Conservation (phyloP, 768 basidiomycete genomes). For the Trametes punicea region DNA sequence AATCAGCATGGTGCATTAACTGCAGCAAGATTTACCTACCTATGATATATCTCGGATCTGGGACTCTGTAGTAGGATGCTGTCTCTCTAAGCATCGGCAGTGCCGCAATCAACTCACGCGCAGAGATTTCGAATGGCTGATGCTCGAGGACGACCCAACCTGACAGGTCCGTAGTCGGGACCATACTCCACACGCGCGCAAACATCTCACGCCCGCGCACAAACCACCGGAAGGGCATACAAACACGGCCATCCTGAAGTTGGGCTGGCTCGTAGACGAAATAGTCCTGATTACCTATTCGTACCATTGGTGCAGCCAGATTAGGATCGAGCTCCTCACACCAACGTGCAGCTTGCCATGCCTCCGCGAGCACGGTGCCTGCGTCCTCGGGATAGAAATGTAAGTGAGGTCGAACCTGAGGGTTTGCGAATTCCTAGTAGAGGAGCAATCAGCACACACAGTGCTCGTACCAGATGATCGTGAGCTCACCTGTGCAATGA, state of each 20-base stretch:
- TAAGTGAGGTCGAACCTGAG: slow-evolving; percentile 5
- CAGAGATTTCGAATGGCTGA: not conserved
- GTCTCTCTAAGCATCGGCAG: not conserved
- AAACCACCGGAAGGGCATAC: slow-evolving; percentile 9
- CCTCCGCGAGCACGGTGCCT: not conserved
- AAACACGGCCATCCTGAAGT: not conserved
- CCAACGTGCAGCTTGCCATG: slow-evolving; percentile 9
- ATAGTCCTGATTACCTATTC: not conserved
- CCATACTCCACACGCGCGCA: not conserved
- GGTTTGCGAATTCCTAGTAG: slow-evolving; percentile 19
- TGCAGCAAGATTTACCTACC: too few relatives aligned
- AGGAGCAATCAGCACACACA: too few relatives aligned
- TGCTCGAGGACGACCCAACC: not conserved
- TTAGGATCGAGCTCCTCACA: slow-evolving; percentile 1
- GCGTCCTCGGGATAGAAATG: slow-evolving; percentile 3
- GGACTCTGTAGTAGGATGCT: not conserved
- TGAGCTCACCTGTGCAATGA: slow-evolving; percentile 13
- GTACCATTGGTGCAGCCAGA: slow-evolving; percentile 3
- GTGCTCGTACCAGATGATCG: too few relatives aligned
- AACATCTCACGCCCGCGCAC: not conserved
- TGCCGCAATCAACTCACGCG: not conserved
- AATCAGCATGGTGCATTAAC: too few relatives aligned
- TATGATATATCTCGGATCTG: slow-evolving; percentile 2
- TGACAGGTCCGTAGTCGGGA: not conserved
- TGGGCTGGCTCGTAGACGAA: slow-evolving; percentile 1